phyloP scores from a whole-genome alignment of 116 monocot species.

The Cymodocea nodosa region DNA sequence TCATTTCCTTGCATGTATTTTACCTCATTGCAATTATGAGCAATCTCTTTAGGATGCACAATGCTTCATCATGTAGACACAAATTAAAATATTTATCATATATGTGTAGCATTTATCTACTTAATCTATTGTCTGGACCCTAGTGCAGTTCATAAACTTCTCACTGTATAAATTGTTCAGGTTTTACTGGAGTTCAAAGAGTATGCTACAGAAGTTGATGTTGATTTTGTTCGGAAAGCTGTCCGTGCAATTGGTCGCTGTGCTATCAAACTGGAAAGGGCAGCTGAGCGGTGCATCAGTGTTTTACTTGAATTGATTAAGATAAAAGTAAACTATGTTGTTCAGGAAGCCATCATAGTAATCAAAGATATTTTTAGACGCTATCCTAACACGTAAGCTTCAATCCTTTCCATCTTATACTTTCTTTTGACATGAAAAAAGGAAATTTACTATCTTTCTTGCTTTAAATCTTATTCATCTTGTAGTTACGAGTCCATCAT shows the following conservation, averaged over 20 bases:
- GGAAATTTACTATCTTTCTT: background rate
- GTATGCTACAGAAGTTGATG: constrained; percentile 99
- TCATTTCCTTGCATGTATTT: no score
- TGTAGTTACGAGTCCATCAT: constrained; percentile 96
- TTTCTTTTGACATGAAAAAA: background rate
- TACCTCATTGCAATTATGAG: no score
- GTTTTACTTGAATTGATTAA: constrained; percentile 98
- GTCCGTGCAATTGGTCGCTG: constrained; percentile 95
- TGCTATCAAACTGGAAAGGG: constrained; percentile 96
- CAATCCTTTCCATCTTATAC: background rate
- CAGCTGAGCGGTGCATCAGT: constrained; percentile 95
- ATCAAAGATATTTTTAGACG: constrained; percentile 99
- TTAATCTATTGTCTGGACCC: no score
- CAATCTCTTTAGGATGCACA: no score
- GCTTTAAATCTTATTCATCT: constrained; percentile 2
- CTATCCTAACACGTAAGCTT: constrained; percentile 89
- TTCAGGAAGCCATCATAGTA: constrained; percentile 98
- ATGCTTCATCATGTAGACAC: no score
- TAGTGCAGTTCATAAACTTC: no score
- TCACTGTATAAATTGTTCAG: constrained; percentile 19
- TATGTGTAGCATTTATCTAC: no score
- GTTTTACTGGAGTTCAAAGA: constrained; percentile 99
- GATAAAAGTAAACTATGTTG: constrained; percentile 97
- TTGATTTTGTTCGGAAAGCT: constrained; percentile 98
- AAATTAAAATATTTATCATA: no score